phyloP scores from a whole-genome alignment of 805 yeast species.

The Saccharomycopsis microspora region DNA sequence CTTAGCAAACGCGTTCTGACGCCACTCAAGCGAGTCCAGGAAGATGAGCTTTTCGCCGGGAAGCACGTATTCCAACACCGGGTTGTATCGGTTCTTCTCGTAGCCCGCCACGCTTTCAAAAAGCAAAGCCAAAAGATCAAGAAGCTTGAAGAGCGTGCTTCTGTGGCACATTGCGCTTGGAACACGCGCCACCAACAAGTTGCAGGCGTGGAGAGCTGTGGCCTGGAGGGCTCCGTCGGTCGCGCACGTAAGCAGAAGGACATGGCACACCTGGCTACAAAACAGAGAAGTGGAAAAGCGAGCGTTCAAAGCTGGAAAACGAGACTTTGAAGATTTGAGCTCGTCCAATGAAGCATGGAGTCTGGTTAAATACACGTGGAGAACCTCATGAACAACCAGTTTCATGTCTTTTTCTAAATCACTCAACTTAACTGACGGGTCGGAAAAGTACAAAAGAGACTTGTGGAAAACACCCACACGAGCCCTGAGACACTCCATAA shows the following conservation, averaged over 20 bases:
- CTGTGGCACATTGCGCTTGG: conserved; percentile 77
- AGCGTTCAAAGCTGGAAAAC: neutral
- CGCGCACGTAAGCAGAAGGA: conserved; percentile 67
- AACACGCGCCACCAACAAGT: conserved; percentile 46
- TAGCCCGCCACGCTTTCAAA: conserved; percentile 78
- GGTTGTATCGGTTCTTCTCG: conserved; percentile 75
- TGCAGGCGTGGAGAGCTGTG: conserved; percentile 71
- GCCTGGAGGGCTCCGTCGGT: conserved; percentile 64
- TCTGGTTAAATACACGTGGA: conserved; percentile 1
- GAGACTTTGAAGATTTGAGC: neutral
- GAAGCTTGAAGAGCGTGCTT: conserved; percentile 58
- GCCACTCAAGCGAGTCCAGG: conserved; percentile 69
- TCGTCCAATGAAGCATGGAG: neutral
- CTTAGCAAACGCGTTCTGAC: conserved; percentile 52
- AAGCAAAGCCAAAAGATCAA: conserved; percentile 69
- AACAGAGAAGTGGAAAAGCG: conserved; percentile 21
- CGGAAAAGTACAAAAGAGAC: conserved; percentile 70
- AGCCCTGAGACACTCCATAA: conserved; percentile 72
- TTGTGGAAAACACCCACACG: conserved; percentile 73
- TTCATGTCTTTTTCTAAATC: conserved; percentile 55
- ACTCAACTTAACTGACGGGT: conserved; percentile 64
- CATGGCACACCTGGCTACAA: conserved; percentile 57
- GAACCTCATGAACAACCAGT: conserved; percentile 6
- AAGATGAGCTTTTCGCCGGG: conserved; percentile 32
- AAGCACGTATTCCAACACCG: conserved; percentile 53